These are phyloP conservation scores for Yarrowia divulgata DNA, from an alignment of 805 yeast species.

Conservation along the genomic window DNA sequence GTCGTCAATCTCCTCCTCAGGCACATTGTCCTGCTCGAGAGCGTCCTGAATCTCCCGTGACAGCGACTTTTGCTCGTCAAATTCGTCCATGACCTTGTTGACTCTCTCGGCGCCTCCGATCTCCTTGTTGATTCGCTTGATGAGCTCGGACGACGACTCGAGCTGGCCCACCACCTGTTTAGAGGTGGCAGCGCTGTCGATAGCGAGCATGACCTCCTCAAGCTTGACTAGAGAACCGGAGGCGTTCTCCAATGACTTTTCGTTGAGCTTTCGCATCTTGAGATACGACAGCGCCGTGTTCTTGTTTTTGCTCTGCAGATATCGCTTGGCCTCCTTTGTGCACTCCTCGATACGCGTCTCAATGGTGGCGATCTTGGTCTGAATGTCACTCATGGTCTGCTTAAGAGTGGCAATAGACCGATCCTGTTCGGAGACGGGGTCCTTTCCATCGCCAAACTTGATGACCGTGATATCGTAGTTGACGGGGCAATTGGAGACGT, in stretches of 20 bases:
- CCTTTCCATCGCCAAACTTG: constrained; percentile 32
- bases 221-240: constrained; percentile 16
- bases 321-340: constrained; percentile 3
- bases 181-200: constrained; percentile 22
- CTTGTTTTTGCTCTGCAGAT: constrained; percentile 12
- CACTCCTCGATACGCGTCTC: constrained; percentile 26
- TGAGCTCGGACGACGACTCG: constrained; percentile 16
- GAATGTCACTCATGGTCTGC: constrained; percentile 18
- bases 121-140: constrained; percentile 33
- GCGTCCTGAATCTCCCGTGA: constrained; percentile 18
- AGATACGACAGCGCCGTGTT: constrained; percentile 20
- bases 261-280: constrained; percentile 29
- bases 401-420: constrained; percentile 23
- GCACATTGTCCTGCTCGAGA: constrained; percentile 27
- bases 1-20: constrained; percentile 37
- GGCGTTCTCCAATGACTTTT: constrained; percentile 22
- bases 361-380: constrained; percentile 3
- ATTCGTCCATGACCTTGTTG: constrained; percentile 39
- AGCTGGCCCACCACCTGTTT: constrained; percentile 23
- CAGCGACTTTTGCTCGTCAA: constrained; percentile 32
- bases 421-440: constrained; percentile 17
- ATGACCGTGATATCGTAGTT: constrained; percentile 4
- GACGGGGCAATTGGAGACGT: constrained; percentile 17
- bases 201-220: constrained; percentile 24
- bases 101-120: constrained; percentile 39